Evolutionary conservation across 495 filamentous ascomycete species (phyloP).

Genomic region (Neurospora intermedia): DNA sequence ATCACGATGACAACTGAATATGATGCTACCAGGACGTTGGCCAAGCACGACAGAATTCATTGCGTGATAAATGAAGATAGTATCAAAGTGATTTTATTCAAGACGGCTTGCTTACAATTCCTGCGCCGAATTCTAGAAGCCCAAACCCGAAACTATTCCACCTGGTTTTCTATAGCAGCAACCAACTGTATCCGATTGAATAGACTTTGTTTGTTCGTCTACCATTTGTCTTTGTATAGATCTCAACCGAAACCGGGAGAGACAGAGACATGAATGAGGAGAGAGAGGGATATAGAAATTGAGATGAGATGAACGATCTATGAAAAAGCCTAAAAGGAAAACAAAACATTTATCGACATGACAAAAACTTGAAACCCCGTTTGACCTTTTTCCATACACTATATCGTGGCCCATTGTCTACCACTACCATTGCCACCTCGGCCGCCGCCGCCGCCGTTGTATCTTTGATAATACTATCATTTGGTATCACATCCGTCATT

Average conservation of each 20-base stretch:
- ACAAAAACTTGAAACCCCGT: background rate
- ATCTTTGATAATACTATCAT: background rate
- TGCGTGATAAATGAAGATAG: background rate
- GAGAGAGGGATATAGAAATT: background rate
- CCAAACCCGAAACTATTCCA: background rate
- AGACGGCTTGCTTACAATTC: background rate
- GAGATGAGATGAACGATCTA: background rate
- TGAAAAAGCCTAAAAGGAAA: background rate
- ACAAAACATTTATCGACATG: background rate
- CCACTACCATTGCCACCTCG: background rate
- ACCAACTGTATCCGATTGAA: background rate
- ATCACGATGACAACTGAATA: background rate
- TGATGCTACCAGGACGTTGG: background rate
- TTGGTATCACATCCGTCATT: background rate
- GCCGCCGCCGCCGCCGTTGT: background rate
- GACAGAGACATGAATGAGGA: background rate
- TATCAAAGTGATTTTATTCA: background rate
- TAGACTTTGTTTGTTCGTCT: background rate
- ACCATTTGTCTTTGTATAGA: background rate
- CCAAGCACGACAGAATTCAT: background rate
- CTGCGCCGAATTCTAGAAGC: background rate
- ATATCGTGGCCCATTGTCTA: background rate
- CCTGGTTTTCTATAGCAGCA: background rate
- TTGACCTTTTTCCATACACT: background rate
- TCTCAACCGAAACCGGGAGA: background rate